Evolutionary conservation across 164 flowering plant species (phyloP).

Genomic region (Pachysandra terminalis): DNA sequence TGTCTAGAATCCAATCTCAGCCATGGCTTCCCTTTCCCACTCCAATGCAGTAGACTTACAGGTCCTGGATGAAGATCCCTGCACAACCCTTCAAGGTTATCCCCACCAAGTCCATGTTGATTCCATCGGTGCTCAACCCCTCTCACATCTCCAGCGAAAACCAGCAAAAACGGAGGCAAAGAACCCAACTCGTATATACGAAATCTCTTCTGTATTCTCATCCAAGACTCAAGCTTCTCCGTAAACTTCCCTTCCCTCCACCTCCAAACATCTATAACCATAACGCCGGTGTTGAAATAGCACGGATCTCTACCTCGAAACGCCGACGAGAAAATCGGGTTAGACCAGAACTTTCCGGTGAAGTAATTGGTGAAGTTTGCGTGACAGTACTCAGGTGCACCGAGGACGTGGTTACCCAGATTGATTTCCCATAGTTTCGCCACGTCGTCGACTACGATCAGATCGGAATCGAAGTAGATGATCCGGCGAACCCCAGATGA

Average conservation of each 20-base stretch:
- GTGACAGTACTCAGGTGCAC: too few species aligned
- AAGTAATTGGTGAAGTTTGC: too few species aligned
- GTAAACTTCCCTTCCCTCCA: not conserved
- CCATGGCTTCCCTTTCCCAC: not conserved
- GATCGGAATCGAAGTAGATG: too few species aligned
- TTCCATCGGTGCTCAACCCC: not conserved
- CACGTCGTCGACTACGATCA: too few species aligned
- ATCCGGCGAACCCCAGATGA: too few species aligned
- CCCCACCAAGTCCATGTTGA: not conserved
- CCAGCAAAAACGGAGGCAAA: not conserved
- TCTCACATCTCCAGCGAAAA: not conserved
- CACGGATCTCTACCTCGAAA: too few species aligned
- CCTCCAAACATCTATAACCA: not conserved
- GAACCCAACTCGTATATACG: not conserved
- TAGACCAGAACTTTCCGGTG: too few species aligned
- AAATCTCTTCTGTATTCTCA: not conserved
- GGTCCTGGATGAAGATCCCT: not conserved
- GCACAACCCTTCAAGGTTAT: not conserved
- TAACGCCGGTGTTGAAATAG: too few species aligned
- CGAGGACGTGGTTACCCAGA: too few species aligned
- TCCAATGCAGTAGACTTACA: not conserved
- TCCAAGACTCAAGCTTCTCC: not conserved
- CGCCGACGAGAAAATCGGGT: too few species aligned
- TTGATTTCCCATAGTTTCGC: too few species aligned
- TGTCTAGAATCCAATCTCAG: too few species aligned